A percentile compares a stretch with the other conserved stretches of the same genome.
Evolutionary conservation across 2,329 filamentous ascomycete species (phyloP).

Genomic region (Sporothrix variecibatus): DNA sequence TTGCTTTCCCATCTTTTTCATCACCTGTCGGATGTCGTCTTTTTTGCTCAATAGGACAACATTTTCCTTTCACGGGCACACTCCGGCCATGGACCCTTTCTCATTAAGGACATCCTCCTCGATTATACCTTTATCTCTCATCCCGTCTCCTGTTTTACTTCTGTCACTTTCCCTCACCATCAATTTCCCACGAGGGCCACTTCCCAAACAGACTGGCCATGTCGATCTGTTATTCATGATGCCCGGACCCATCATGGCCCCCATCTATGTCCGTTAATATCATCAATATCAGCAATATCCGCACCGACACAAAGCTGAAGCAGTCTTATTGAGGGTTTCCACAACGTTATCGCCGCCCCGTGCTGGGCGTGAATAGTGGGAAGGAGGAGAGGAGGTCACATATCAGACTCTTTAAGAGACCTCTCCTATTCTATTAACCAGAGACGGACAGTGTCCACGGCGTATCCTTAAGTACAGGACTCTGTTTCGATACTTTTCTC

Average conservation of each 20-base stretch:
- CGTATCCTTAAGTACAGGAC: neutral
- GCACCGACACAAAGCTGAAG: neutral
- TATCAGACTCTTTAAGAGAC: neutral
- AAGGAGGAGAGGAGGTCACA: conserved; percentile 5
- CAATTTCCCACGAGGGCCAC: neutral
- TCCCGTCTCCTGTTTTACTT: neutral
- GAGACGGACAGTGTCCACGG: neutral
- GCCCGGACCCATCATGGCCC: conserved; percentile 6
- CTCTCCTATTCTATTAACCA: neutral
- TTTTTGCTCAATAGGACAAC: conserved; percentile 11
- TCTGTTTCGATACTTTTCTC: neutral
- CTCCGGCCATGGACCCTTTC: neutral
- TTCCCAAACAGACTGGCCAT: neutral
- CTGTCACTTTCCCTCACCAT: conserved; percentile 1
- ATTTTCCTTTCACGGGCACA: neutral
- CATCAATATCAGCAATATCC: neutral
- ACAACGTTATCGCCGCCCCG: neutral
- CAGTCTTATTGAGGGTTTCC: neutral
- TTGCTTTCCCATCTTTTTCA: neutral
- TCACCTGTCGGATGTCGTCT: conserved; percentile 9
- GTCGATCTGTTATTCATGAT: conserved; percentile 22
- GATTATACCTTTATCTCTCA: neutral
- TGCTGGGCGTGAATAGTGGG: conserved; percentile 1
- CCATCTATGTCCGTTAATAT: neutral
- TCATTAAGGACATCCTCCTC: neutral